These are phyloP conservation scores for Avicennia marina DNA, from an alignment of 257 asterid species.

Conservation along the genomic window DNA sequence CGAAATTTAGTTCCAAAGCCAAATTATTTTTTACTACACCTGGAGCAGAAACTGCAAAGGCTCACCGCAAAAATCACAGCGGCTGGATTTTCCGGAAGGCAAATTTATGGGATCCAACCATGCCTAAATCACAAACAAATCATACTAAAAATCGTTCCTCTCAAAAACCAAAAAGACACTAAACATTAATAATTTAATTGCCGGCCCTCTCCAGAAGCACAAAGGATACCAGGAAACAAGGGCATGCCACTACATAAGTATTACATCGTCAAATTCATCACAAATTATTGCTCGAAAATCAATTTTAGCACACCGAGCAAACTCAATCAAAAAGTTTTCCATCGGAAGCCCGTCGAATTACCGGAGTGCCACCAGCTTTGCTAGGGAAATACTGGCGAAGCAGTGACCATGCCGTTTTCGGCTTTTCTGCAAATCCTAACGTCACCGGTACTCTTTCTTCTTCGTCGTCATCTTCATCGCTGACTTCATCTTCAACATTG, in stretches of 20 bases:
- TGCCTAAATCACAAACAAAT: constrained; percentile 44
- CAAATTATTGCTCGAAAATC: background rate
- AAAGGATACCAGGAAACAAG: background rate
- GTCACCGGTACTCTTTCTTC: constrained; percentile 57
- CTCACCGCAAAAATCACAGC: constrained; percentile 75
- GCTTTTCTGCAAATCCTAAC: constrained; percentile 71
- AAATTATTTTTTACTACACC: constrained; percentile 35
- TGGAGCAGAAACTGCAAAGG: constrained; percentile 94
- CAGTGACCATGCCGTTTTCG: constrained; percentile 57
- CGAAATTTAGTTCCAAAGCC: no score
- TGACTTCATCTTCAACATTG: constrained; percentile 35
- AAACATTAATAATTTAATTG: background rate
- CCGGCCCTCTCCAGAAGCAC: background rate
- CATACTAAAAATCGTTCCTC: constrained; percentile 7
- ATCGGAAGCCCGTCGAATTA: constrained; percentile 17
- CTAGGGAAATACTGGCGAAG: constrained; percentile 80
- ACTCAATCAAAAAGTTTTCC: background rate
- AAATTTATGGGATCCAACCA: constrained; percentile 88
- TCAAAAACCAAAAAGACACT: background rate
- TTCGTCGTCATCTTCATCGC: constrained; percentile 49
- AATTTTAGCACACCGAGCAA: background rate
- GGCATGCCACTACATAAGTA: background rate
- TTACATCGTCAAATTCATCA: background rate
- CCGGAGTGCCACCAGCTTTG: constrained; percentile 97
- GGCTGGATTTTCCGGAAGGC: constrained; percentile 53